A percentile compares a stretch with the other conserved stretches of the same genome.
phyloP scores from a whole-genome alignment of 148 eudicot genomes.

The Amaranthus hypochondriacus region DNA sequence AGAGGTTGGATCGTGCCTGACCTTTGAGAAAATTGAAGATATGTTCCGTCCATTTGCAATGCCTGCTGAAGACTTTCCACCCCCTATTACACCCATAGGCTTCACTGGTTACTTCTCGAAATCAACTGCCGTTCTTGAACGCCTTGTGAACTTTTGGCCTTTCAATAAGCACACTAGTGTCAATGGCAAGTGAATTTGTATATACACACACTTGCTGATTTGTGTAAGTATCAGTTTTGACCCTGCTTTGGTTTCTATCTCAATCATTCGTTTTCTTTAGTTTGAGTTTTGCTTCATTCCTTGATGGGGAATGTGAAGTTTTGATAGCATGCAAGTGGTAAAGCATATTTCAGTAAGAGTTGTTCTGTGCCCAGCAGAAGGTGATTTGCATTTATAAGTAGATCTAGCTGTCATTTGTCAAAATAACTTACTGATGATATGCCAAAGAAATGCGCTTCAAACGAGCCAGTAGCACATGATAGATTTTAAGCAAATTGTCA shows the following conservation, averaged over 20 bases:
- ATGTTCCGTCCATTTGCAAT: constrained; percentile 88
- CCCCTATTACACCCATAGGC: constrained; percentile 66
- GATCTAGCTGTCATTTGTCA: too few relatives aligned
- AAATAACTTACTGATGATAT: too few relatives aligned
- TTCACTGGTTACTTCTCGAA: constrained; percentile 93
- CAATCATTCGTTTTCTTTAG: neutral
- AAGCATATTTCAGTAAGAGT: too few relatives aligned
- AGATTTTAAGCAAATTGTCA: too few relatives aligned
- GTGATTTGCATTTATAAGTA: too few relatives aligned
- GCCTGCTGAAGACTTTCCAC: constrained; percentile 99
- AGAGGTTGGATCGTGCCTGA: constrained; percentile 75
- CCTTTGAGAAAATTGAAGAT: constrained; percentile 73
- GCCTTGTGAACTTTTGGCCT: constrained; percentile 88
- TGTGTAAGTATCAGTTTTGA: constrained; percentile 26
- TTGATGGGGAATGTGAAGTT: neutral
- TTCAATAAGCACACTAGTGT: constrained; percentile 59
- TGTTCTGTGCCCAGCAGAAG: too few relatives aligned
- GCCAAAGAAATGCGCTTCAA: too few relatives aligned
- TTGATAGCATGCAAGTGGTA: neutral
- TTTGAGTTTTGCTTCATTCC: neutral
- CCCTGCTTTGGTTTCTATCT: constrained; percentile 4
- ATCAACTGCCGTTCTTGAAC: constrained; percentile 87
- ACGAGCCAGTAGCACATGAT: too few relatives aligned
- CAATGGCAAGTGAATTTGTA: constrained; percentile 39
- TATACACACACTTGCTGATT: neutral